A percentile compares a stretch with the other conserved stretches of the same genome.
Evolutionary conservation across 1,284 basidiomycete species (phyloP).

Genomic region (Schizopora paradoxa): DNA sequence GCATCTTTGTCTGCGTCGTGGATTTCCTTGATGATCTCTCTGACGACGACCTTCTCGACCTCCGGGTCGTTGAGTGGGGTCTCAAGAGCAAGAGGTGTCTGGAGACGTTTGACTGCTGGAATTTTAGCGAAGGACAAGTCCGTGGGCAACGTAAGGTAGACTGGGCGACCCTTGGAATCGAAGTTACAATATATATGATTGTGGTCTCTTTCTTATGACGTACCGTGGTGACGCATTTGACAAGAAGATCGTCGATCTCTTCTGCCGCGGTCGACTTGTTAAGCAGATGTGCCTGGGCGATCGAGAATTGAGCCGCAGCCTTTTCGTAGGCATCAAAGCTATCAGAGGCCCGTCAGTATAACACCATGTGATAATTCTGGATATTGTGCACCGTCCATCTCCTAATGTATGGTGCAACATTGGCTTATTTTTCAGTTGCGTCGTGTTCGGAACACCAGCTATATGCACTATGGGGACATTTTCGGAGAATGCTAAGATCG

Average conservation of each 20-base stretch:
- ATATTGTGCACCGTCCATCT: constrained; percentile 54
- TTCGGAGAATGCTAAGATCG: constrained; percentile 65
- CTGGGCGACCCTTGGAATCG: constrained; percentile 64
- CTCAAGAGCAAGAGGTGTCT: constrained; percentile 52
- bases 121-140: constrained; percentile 75
- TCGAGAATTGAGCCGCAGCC: constrained; percentile 74
- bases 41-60: constrained; percentile 67
- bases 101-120: constrained; percentile 52
- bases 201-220: constrained; percentile 18
- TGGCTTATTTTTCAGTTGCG: constrained; percentile 62
- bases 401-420: constrained; percentile 86
- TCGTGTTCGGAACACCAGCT: constrained; percentile 79
- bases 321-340: constrained; percentile 76
- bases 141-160: constrained; percentile 85
- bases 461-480: constrained; percentile 91
- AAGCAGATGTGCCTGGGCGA: constrained; percentile 59
- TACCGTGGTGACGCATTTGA: constrained; percentile 63
- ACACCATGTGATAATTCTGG: background rate
- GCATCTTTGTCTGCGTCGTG: constrained; percentile 44
- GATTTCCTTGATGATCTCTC: constrained; percentile 63
- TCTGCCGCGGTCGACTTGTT: constrained; percentile 49
- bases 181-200: background rate
- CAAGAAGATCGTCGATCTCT: constrained; percentile 80
- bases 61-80: constrained; percentile 51
- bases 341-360: constrained; percentile 3